Percentiles rank a stretch among this genome's conserved stretches.
phyloP scores from a whole-genome alignment of 208 protist species.

The Wallacemonas sp. region DNA sequence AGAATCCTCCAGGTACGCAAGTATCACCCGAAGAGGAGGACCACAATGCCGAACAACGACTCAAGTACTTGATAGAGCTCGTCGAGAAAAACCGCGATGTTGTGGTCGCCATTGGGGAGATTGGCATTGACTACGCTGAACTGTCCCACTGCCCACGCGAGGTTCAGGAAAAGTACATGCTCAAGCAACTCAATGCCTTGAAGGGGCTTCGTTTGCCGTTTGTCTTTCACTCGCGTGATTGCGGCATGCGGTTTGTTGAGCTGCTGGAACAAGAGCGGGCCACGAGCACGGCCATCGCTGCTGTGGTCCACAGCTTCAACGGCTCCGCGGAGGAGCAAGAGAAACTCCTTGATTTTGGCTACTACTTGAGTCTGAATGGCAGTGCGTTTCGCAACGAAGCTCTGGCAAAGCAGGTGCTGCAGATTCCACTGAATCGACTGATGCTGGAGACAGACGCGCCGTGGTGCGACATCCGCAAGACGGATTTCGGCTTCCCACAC shows the following conservation, averaged over 20 bases:
- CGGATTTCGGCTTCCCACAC: conserved; percentile 77
- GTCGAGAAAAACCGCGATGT: conserved; percentile 74
- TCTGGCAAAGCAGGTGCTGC: conserved; percentile 62
- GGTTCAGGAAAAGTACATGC: conserved; percentile 75
- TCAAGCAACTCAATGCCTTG: conserved; percentile 56
- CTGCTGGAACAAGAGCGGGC: conserved; percentile 38
- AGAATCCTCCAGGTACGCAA: background rate
- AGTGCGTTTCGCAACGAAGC: conserved; percentile 89
- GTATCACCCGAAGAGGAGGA: conserved; percentile 21
- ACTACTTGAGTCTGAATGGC: conserved; percentile 91
- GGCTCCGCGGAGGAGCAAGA: conserved; percentile 83
- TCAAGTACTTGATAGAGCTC: conserved; percentile 58
- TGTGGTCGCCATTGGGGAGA: conserved; percentile 86
- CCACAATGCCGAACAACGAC: conserved; percentile 30
- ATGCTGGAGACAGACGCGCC: conserved; percentile 95
- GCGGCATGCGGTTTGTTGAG: conserved; percentile 79
- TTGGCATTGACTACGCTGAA: conserved; percentile 93
- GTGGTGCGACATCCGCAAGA: conserved; percentile 94
- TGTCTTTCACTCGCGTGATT: conserved; percentile 93
- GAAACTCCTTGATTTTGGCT: conserved; percentile 68
- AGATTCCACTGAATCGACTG: conserved; percentile 81
- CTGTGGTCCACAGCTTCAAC: conserved; percentile 96
- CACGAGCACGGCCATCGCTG: conserved; percentile 12
- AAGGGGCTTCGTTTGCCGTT: conserved; percentile 68
- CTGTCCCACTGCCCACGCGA: conserved; percentile 69